A percentile compares a stretch with the other conserved stretches of the same genome.
phyloP scores from a whole-genome alignment of 129 eudicot species.

The Kitagawia praeruptora region DNA sequence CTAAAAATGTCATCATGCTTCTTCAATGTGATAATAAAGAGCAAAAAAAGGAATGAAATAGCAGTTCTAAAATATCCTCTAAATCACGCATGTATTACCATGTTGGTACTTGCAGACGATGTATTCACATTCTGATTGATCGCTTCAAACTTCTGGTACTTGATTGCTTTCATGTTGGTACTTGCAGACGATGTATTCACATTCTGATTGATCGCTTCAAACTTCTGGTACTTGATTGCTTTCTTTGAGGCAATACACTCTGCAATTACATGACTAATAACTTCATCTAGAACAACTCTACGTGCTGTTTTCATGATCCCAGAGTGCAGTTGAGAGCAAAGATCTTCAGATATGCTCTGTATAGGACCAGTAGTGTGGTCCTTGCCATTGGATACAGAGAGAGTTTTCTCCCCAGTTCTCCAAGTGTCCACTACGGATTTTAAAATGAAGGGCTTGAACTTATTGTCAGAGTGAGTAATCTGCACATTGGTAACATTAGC shows the following conservation, averaged over 20 bases:
- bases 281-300: constrained; percentile 69
- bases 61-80: neutral
- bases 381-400: constrained; percentile 14
- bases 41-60: neutral
- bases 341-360: constrained; percentile 46
- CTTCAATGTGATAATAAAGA: neutral
- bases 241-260: constrained; percentile 52
- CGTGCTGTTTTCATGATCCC: constrained; percentile 85
- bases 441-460: constrained; percentile 44
- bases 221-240: constrained; percentile 33
- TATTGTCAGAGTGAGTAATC: constrained; percentile 56
- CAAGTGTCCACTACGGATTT: constrained; percentile 46
- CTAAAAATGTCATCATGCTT: neutral
- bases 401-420: constrained; percentile 33
- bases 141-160: too few species aligned
- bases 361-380: constrained; percentile 18
- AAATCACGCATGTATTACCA: constrained; percentile 24
- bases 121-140: too few species aligned
- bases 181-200: constrained; percentile 21
- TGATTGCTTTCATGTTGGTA: too few species aligned
- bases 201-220: constrained; percentile 29
- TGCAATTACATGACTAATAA: constrained; percentile 48
- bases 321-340: constrained; percentile 68
- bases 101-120: too few species aligned
- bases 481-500: constrained; percentile 26